Evolutionary conservation across 1,139 yeast genomes (phyloP), one percentile per base, ranked within the genome.

Genomic region (Sugiyamaella novakii): DNA sequence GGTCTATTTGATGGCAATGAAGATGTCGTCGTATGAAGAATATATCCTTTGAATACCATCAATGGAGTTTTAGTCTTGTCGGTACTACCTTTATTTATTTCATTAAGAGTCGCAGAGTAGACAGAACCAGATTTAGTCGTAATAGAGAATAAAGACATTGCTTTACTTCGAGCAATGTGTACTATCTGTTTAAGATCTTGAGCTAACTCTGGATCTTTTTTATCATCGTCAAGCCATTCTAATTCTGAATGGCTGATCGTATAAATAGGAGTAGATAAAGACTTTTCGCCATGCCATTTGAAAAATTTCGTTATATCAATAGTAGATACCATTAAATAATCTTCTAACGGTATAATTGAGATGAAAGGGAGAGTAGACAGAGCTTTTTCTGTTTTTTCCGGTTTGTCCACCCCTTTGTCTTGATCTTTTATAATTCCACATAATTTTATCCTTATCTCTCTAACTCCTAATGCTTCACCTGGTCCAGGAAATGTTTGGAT

Each of bases 381-480:
- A 19, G 31, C 6, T 5, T 12, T 10, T 10, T 12, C 15, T 28
- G n/a, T 12, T 28, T 8, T 5, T 4, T 10, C 14, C 18, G 59
- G 57, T 8, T 66, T 58, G 1, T 64, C 68, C 3, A 69, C 61
- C 27, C 64, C 67, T 17, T n/a, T 27, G 10, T 10, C 11, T 3
- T 15, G 8, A 11, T 18, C 47, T 17, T 37, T 29, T 19, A 38
- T 25, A 6, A 38, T 37, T 19, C 43, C 43, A 31, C 25, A 30
- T 11, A 38, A 61, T 36, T 62, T 56, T 15, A 71, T 49, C 34
- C 55, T 56, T 24, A 69, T 53, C 42, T 69, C 72, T 2, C 69
- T 61, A 3, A 69, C 68, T 3, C 74, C 74, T 17, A 64, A 54
- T 2, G 67, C 68, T 50, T 71, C 75, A 5, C 75, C 74, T 0